A percentile compares a stretch with the other conserved stretches of the same genome.
These are phyloP conservation scores for Carpediemonas membranifera DNA, from an alignment of 78 protist species.

Conservation along the genomic window DNA sequence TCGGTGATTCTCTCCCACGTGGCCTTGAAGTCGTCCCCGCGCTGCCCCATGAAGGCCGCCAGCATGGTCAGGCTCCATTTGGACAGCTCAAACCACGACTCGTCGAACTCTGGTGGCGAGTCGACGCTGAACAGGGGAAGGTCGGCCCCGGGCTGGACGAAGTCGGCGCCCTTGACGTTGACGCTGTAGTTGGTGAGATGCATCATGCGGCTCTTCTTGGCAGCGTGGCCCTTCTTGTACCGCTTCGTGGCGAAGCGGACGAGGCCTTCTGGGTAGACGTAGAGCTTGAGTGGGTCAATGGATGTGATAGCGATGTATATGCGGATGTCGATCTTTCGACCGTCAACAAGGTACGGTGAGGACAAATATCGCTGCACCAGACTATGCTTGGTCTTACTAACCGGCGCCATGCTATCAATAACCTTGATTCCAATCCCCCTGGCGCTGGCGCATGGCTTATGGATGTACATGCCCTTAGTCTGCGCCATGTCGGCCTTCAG, in stretches of 20 bases:
- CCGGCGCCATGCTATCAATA: not conserved
- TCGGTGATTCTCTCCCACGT: no score
- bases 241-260: not conserved
- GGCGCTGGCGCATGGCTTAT: constrained; percentile 3
- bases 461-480: not conserved
- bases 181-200: not conserved
- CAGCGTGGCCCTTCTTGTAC: not conserved
- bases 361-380: not conserved
- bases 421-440: not conserved
- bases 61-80: no score
- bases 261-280: not conserved
- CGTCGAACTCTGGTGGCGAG: no score
- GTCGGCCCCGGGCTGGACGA: no score
- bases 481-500: constrained; percentile 1
- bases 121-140: no score
- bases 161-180: no score
- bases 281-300: not conserved
- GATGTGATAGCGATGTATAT: not conserved
- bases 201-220: not conserved
- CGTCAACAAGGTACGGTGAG: not conserved
- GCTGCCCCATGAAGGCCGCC: no score
- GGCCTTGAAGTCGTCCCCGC: no score
- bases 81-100: no score
- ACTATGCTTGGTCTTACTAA: not conserved
- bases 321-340: not conserved